Evolutionary conservation across 2,329 filamentous ascomycete species (phyloP), one percentile per base, ranked within the genome.

Genomic region (Aspergillus fumigatus): DNA sequence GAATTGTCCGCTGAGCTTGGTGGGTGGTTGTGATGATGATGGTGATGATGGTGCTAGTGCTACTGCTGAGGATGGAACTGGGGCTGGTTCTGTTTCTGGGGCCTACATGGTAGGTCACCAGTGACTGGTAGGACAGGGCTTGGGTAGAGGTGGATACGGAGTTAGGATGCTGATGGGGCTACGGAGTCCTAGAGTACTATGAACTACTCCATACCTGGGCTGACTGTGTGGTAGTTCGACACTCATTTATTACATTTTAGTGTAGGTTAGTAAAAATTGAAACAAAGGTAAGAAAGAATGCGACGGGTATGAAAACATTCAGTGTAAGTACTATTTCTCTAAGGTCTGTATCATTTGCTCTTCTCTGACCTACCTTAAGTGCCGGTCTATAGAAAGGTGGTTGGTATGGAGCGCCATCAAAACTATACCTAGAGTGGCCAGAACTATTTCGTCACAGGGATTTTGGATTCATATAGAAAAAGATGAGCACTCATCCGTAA

Each of bases 1-100:
- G 62, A 43, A 63, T 65, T 63, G 57, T 65, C 62, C 63, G 63
- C 53, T 53, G 59, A 50, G 53, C 35, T 52, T 35, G 21, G 43
- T 47, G 32, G 32, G 32, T 38, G 32, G 32, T 38, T 17, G 32
- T 38, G 14, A 38, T 38, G 32, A 17, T 32, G 29, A 32, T 38
- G 32, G 4, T 14, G 32, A 38, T 38, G 32, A 17, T 38, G 32
- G 7, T 38, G 32, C 32, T 38, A 38, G 32, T 38, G 14, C 14
- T 38, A 3, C 2, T 38, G 14, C 32, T 38, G 14, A 35, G 32
- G 32, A 17, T 35, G 32, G 32, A 35, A 35, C 32, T 35, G 32
- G 32, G 32, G 32, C 32, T 29, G 27, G 27, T 29, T 29, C 27
- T 29, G 27, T 9, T 29, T 10, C 27, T 29, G 29, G 32, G 17